Percentiles rank a stretch among this genome's conserved stretches.
Evolutionary conservation across 257 asterid species (phyloP).

Genomic region (Coffea eugenioides): DNA sequence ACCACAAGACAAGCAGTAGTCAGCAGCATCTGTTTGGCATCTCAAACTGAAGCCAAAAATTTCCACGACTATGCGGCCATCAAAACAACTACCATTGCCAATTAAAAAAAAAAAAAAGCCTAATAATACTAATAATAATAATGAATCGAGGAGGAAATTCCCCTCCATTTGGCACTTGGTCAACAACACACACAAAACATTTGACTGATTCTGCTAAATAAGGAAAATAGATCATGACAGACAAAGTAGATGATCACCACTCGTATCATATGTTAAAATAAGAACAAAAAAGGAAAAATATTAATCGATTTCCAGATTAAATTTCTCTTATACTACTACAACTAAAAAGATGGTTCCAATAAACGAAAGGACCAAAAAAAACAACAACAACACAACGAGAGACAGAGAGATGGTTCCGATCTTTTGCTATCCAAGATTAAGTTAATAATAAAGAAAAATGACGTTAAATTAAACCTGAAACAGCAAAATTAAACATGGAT

Average conservation of each 20-base stretch:
- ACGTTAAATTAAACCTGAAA: constrained; percentile 11
- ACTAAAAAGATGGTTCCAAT: not conserved
- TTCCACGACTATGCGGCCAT: not conserved
- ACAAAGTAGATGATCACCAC: not conserved
- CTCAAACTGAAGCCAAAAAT: not conserved
- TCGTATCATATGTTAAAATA: not conserved
- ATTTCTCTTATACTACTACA: not conserved
- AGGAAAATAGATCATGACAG: not conserved
- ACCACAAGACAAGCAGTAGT: not conserved
- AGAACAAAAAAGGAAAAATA: not conserved
- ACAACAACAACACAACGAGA: not conserved
- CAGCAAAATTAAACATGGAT: constrained; percentile 17
- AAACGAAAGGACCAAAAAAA: not conserved
- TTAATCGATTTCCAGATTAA: constrained; percentile 1
- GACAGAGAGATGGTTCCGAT: constrained; percentile 1
- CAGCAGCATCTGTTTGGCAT: constrained; percentile 7
- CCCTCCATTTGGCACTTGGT: constrained; percentile 4
- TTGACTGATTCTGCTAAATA: not conserved
- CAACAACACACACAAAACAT: too few relatives aligned
- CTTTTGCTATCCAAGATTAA: constrained; percentile 8
- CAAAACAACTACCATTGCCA: not conserved
- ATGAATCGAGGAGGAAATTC: not conserved
- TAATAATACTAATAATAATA: not conserved
- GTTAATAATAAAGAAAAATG: not conserved
- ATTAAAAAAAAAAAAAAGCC: too few relatives aligned